phyloP scores from a whole-genome alignment of 2,329 filamentous ascomycete species.

The Fusarium newnesense region DNA sequence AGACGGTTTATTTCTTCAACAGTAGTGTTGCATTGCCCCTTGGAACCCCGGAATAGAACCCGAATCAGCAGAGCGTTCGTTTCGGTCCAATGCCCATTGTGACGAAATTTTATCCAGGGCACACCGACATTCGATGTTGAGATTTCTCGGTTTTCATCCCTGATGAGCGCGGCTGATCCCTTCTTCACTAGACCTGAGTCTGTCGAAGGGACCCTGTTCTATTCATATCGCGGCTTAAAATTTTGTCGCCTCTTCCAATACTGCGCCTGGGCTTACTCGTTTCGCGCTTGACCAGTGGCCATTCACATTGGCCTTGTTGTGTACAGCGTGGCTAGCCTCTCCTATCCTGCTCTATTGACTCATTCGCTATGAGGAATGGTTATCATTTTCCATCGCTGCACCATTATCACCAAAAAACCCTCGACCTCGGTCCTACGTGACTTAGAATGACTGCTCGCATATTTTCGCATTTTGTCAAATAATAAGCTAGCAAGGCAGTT shows the following conservation, averaged over 20 bases:
- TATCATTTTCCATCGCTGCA: neutral
- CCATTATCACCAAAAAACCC: neutral
- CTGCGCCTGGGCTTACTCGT: conserved; percentile 11
- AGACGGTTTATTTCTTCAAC: conserved; percentile 17
- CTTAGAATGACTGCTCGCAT: neutral
- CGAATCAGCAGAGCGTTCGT: conserved; percentile 14
- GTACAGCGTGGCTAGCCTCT: conserved; percentile 7
- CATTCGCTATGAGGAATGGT: neutral
- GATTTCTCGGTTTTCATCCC: conserved; percentile 23
- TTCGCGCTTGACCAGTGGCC: conserved; percentile 6
- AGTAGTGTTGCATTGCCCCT: conserved; percentile 27
- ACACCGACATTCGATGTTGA: conserved; percentile 36
- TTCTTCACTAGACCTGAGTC: conserved; percentile 29
- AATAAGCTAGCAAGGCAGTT: conserved; percentile 30
- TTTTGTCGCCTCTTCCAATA: conserved; percentile 7
- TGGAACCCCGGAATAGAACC: conserved; percentile 9
- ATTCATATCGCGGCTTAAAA: conserved; percentile 34
- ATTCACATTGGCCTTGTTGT: conserved; percentile 7
- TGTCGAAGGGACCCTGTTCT: conserved; percentile 27
- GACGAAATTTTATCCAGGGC: neutral
- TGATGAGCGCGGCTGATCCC: conserved; percentile 30
- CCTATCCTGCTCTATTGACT: conserved; percentile 7
- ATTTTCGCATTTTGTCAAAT: conserved; percentile 35
- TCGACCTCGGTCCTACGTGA: neutral
- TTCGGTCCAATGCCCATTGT: conserved; percentile 9